Evolutionary conservation across 345 rosid genomes (phyloP).

Genomic region (Arabis alpina): DNA sequence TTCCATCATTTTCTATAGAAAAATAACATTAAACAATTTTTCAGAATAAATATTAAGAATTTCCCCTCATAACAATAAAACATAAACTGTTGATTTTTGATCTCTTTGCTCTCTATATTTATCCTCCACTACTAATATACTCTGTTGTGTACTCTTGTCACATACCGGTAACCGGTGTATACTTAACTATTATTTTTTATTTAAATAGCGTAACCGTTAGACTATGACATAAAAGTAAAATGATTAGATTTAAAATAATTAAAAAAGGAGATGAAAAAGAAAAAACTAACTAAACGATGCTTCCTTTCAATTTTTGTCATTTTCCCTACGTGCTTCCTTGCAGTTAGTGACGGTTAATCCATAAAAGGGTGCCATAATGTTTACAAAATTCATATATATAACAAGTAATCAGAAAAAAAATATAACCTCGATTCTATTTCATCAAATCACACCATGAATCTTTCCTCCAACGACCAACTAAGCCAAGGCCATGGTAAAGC

Average conservation of each 20-base stretch:
- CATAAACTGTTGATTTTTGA: no score
- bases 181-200: no score
- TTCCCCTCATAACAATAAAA: no score
- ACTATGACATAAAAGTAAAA: no score
- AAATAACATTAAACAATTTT: no score
- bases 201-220: no score
- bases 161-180: no score
- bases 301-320: not conserved
- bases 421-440: not conserved
- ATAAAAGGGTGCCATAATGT: constrained; percentile 15
- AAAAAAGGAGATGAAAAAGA: not conserved
- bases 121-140: no score
- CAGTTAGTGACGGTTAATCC: constrained; percentile 18
- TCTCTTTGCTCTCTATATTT: no score
- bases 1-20: no score
- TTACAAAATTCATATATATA: not conserved
- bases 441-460: constrained; percentile 7
- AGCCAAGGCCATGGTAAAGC: constrained; percentile 12
- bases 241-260: not conserved
- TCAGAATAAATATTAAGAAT: no score
- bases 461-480: constrained; percentile 14
- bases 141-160: no score
- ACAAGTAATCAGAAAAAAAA: not conserved
- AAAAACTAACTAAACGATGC: constrained; percentile 1
- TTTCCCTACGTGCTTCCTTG: constrained; percentile 21